A percentile compares a stretch with the other conserved stretches of the same genome.
phyloP scores from a whole-genome alignment of 257 asterid genomes.

The Prunella vulgaris region DNA sequence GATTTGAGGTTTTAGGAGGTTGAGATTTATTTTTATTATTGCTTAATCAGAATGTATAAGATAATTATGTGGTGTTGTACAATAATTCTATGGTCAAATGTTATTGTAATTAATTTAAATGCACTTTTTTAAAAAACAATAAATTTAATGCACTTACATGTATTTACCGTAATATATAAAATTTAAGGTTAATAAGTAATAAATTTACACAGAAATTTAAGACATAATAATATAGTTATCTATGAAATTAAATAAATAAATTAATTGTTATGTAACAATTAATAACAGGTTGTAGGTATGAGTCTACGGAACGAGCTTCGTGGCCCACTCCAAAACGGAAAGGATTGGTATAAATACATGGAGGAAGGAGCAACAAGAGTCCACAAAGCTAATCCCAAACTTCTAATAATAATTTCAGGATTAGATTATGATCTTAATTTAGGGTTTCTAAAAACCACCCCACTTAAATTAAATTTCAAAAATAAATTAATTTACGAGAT shows the following conservation, averaged over 20 bases:
- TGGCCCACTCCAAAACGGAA: conserved; percentile 41
- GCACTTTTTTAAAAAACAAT: too few species aligned
- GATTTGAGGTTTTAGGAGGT: too few species aligned
- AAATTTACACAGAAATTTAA: too few species aligned
- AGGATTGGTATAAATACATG: conserved; percentile 36
- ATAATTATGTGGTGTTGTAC: too few species aligned
- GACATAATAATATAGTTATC: neutral
- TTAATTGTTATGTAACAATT: neutral
- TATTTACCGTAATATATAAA: too few species aligned
- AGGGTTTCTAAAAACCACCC: conserved; percentile 28
- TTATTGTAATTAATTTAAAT: too few species aligned
- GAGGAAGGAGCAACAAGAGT: conserved; percentile 37
- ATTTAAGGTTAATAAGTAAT: too few species aligned
- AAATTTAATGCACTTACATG: too few species aligned
- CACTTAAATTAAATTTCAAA: conserved; percentile 18
- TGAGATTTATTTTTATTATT: too few species aligned
- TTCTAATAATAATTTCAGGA: conserved; percentile 49
- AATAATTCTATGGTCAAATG: too few species aligned
- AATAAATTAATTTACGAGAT: conserved; percentile 46
- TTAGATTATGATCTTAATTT: conserved; percentile 36
- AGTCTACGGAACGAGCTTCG: conserved; percentile 66
- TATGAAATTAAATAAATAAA: neutral
- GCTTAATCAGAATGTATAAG: too few species aligned
- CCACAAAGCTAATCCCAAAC: conserved; percentile 36
- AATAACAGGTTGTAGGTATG: conserved; percentile 48